Evolutionary conservation across 306 rosid species (phyloP).

Genomic region (Rosa persica): DNA sequence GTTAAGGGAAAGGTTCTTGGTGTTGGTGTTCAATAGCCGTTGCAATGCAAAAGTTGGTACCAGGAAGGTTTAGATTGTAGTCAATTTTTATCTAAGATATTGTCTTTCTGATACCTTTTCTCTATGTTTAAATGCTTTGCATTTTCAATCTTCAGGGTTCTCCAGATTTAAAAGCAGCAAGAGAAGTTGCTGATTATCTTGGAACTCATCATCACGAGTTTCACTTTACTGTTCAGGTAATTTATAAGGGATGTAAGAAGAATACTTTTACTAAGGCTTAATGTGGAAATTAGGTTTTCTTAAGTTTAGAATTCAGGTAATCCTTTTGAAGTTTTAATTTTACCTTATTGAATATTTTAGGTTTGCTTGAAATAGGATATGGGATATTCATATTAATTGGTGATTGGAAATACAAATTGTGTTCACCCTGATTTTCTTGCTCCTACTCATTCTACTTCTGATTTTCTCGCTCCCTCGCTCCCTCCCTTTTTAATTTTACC

Average conservation of each 20-base stretch:
- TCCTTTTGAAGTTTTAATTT: neutral
- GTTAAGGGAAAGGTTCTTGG: neutral
- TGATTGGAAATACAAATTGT: neutral
- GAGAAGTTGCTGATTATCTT: slow-evolving; percentile 94
- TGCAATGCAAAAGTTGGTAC: neutral
- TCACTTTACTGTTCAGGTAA: slow-evolving; percentile 94
- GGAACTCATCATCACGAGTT: slow-evolving; percentile 90
- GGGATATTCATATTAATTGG: neutral
- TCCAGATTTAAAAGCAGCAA: slow-evolving; percentile 92
- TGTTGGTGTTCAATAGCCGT: neutral
- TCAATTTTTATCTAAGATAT: neutral
- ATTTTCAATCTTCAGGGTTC: slow-evolving; percentile 63
- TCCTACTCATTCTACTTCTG: neutral
- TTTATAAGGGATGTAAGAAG: neutral
- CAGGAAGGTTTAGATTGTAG: neutral
- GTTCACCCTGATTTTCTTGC: neutral
- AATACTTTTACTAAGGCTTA: neutral
- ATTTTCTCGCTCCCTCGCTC: too few species aligned
- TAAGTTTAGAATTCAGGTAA: neutral
- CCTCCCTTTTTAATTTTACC: neutral
- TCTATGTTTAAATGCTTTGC: slow-evolving; percentile 22
- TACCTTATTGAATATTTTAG: neutral
- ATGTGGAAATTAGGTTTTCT: neutral
- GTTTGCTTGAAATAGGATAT: neutral
- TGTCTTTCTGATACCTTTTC: neutral